Evolutionary conservation across 495 filamentous ascomycete species (phyloP).

Genomic region (Podospora conica): DNA sequence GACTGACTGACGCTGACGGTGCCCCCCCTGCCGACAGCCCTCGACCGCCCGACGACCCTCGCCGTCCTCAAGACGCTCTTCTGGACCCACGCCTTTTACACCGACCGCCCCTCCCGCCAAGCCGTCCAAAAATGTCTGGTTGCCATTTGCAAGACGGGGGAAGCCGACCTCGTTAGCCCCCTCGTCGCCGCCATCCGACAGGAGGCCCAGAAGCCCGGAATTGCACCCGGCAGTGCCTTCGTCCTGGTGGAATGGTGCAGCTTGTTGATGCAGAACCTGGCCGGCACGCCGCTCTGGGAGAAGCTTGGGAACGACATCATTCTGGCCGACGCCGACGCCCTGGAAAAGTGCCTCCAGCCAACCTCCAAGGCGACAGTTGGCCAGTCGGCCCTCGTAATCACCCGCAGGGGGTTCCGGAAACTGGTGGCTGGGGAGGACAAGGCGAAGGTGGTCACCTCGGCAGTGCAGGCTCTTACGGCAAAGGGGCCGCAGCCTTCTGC

Average conservation of each 20-base stretch:
- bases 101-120: constrained; percentile 73
- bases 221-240: constrained; percentile 75
- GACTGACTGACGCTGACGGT: neutral
- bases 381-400: constrained; percentile 62
- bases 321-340: constrained; percentile 53
- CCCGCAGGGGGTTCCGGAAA: constrained; percentile 65
- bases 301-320: constrained; percentile 58
- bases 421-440: constrained; percentile 57
- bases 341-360: constrained; percentile 71
- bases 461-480: constrained; percentile 57
- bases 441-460: constrained; percentile 53
- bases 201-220: constrained; percentile 66
- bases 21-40: constrained; percentile 22
- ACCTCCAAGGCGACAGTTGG: constrained; percentile 52
- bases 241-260: constrained; percentile 89
- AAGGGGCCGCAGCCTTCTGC: constrained; percentile 55
- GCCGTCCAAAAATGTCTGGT: constrained; percentile 73
- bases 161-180: constrained; percentile 50
- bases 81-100: constrained; percentile 78
- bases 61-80: constrained; percentile 65
- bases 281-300: constrained; percentile 53
- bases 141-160: constrained; percentile 50
- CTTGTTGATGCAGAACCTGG: constrained; percentile 58
- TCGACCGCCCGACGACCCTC: constrained; percentile 32
- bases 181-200: constrained; percentile 52